Percentiles rank a stretch among this genome's conserved stretches.
These are phyloP conservation scores for Zymoseptoria brevis DNA, from an alignment of 2,329 filamentous ascomycete species.

Conservation along the genomic window DNA sequence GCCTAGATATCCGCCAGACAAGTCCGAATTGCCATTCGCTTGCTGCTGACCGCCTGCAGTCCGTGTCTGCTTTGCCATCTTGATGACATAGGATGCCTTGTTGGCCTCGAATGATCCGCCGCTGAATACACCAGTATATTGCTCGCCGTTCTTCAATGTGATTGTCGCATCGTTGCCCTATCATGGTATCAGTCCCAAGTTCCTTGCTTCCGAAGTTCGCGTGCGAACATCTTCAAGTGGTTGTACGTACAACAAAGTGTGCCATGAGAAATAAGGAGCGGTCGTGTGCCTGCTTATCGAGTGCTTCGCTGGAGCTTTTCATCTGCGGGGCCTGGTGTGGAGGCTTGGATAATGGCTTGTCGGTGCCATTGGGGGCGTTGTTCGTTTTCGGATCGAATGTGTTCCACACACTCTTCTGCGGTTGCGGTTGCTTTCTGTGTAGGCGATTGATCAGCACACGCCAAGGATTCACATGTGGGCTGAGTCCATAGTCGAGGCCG, in stretches of 20 bases:
- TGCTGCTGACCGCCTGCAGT: conserved; percentile 32
- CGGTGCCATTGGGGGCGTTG: conserved; percentile 48
- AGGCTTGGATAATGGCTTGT: conserved; percentile 25
- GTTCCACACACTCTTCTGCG: conserved; percentile 47
- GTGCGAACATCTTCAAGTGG: not conserved
- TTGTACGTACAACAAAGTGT: conserved; percentile 53
- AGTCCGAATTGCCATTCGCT: conserved; percentile 39
- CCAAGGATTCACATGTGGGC: not conserved
- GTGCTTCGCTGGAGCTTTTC: conserved; percentile 40
- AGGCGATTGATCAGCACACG: conserved; percentile 8
- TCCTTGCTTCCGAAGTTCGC: not conserved
- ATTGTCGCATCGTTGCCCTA: conserved; percentile 51
- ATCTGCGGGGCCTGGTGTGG: conserved; percentile 15
- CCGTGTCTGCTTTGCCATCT: conserved; percentile 54
- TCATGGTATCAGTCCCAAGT: conserved; percentile 4
- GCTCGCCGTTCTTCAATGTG: conserved; percentile 53
- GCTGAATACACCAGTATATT: conserved; percentile 54
- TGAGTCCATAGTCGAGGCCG: not conserved
- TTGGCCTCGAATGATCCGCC: conserved; percentile 45
- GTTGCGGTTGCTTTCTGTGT: conserved; percentile 39
- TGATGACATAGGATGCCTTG: conserved; percentile 51
- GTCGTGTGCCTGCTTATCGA: conserved; percentile 51
- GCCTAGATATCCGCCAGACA: conserved; percentile 38
- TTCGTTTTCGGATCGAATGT: conserved; percentile 53
- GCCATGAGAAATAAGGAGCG: conserved; percentile 52